These are phyloP conservation scores for Aspergillus neoniger DNA, from an alignment of 2,329 filamentous ascomycete genomes.

Conservation along the genomic window DNA sequence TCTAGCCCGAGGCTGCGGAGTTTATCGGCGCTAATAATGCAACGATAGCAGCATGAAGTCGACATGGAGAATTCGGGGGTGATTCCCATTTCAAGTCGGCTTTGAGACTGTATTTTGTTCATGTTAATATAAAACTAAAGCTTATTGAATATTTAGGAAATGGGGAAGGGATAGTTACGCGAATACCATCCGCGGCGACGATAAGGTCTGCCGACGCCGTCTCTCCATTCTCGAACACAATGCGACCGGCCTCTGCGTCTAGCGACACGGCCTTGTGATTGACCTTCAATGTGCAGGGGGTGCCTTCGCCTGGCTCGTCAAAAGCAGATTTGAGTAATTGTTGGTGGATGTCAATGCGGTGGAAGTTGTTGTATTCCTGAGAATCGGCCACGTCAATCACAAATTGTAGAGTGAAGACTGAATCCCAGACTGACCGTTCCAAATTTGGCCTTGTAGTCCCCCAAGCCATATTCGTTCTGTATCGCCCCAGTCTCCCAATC, in stretches of 20 bases:
- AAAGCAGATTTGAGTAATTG: slow-evolving; percentile 28
- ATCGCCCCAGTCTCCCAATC: slow-evolving; percentile 32
- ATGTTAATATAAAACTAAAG: not conserved
- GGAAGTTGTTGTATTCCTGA: slow-evolving; percentile 31
- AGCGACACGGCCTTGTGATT: slow-evolving; percentile 25
- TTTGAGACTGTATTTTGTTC: slow-evolving; percentile 17
- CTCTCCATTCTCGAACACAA: slow-evolving; percentile 25
- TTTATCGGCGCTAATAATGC: slow-evolving; percentile 29
- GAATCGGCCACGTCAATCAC: not conserved
- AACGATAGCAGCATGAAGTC: slow-evolving; percentile 40
- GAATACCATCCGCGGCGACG: slow-evolving; percentile 29
- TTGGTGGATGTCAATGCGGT: slow-evolving; percentile 31
- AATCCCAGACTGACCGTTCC: slow-evolving; percentile 18
- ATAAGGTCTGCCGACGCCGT: slow-evolving; percentile 23
- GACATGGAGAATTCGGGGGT: slow-evolving; percentile 36
- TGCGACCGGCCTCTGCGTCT: slow-evolving; percentile 21
- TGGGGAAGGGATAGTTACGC: slow-evolving; percentile 14
- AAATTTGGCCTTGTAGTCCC: slow-evolving; percentile 30
- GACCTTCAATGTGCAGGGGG: slow-evolving; percentile 19
- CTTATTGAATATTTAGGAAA: too few species aligned
- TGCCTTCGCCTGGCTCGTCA: slow-evolving; percentile 23
- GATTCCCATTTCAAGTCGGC: slow-evolving; percentile 29
- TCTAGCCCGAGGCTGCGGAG: slow-evolving; percentile 26
- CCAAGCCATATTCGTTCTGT: slow-evolving; percentile 27
- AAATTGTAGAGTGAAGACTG: not conserved